A percentile compares a stretch with the other conserved stretches of the same genome.
phyloP scores from a whole-genome alignment of 1,284 basidiomycete species.

The Ceratobasidium sp. region DNA sequence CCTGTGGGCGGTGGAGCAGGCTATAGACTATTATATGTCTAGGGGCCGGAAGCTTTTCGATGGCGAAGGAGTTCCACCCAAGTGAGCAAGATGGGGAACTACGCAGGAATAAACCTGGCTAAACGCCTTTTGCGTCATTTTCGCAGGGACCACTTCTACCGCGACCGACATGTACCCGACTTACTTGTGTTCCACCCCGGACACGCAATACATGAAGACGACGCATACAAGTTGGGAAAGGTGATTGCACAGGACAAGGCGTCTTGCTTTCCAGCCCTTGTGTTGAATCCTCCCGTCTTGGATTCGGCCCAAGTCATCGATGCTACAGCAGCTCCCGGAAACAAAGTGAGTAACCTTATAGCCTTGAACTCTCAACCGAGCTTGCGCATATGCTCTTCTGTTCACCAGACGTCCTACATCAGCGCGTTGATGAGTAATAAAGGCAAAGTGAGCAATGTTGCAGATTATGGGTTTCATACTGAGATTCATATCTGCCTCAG shows the following conservation, averaged over 20 bases:
- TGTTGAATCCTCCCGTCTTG: constrained; percentile 68
- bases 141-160: constrained; percentile 64
- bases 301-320: constrained; percentile 76
- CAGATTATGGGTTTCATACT: neutral
- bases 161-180: constrained; percentile 80
- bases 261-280: constrained; percentile 91
- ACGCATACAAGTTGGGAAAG: constrained; percentile 72
- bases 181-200: constrained; percentile 79
- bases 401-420: constrained; percentile 85
- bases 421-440: constrained; percentile 83
- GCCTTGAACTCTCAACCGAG: no score
- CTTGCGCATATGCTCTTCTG: no score
- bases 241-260: constrained; percentile 98
- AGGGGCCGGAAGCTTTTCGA: constrained; percentile 59
- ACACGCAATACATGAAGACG: constrained; percentile 65
- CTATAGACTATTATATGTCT: constrained; percentile 59
- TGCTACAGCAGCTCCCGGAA: constrained; percentile 96
- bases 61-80: neutral
- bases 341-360: constrained; percentile 78
- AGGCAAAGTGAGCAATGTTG: constrained; percentile 64
- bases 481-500: constrained; percentile 50
- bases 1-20: constrained; percentile 67
- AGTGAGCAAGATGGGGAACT: neutral
- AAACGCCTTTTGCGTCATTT: neutral
- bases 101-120: neutral